phyloP scores from a whole-genome alignment of 345 rosid genomes.

The Brassica napus region DNA sequence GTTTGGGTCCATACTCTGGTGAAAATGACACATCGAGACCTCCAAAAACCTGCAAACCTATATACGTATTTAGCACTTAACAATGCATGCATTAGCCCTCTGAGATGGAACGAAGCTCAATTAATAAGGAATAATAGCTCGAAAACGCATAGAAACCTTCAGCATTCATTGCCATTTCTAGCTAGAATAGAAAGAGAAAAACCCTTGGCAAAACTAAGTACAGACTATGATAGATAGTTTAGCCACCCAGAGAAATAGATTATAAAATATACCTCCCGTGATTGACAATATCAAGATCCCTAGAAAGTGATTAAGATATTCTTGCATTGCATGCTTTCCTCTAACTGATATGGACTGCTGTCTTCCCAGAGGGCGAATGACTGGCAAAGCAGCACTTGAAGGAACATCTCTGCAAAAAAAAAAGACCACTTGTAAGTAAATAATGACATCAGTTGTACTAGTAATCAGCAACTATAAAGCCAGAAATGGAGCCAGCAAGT shows the following conservation, averaged over 20 bases:
- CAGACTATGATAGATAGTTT: constrained; percentile 10
- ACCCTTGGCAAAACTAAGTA: constrained; percentile 23
- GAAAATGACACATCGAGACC: constrained; percentile 89
- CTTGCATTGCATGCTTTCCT: constrained; percentile 96
- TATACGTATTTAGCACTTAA: constrained; percentile 40
- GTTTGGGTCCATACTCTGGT: constrained; percentile 95
- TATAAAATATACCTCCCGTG: constrained; percentile 70
- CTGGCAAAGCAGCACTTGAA: constrained; percentile 90
- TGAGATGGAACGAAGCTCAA: constrained; percentile 9
- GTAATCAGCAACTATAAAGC: constrained; percentile 15
- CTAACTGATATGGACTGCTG: constrained; percentile 86
- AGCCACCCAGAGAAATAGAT: constrained; percentile 2
- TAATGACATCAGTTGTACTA: not conserved
- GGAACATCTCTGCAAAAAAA: constrained; percentile 88
- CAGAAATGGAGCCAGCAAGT: constrained; percentile 12
- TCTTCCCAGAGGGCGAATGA: constrained; percentile 93
- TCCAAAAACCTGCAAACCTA: constrained; percentile 99
- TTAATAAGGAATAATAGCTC: constrained; percentile 11
- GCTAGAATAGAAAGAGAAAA: constrained; percentile 26
- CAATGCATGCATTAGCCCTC: constrained; percentile 22
- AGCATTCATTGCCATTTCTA: constrained; percentile 16
- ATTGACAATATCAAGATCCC: constrained; percentile 93
- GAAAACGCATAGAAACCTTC: constrained; percentile 2
- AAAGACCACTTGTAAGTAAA: constrained; percentile 38
- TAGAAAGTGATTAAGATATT: constrained; percentile 84